phyloP scores from a whole-genome alignment of 305 asterid genomes.

The Withania somnifera region DNA sequence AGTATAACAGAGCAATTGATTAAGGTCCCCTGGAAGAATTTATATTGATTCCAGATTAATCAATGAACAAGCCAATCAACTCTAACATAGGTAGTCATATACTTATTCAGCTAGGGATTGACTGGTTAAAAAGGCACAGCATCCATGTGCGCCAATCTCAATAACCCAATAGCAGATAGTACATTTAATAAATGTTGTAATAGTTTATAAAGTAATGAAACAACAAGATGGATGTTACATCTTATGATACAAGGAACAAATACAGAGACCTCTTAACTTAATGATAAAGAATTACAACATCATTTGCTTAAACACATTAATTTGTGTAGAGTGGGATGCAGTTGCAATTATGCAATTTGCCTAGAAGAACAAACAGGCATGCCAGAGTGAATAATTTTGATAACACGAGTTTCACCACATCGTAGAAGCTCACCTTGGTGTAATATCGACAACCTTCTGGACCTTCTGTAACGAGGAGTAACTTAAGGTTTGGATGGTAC shows the following conservation, averaged over 20 bases:
- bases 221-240: not conserved
- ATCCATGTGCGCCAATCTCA: not conserved
- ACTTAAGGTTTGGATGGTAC: constrained; percentile 69
- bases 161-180: not conserved
- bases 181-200: not conserved
- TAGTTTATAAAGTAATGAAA: not conserved
- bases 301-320: not conserved
- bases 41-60: not conserved
- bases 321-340: not conserved
- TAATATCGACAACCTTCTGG: constrained; percentile 92
- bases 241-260: not conserved
- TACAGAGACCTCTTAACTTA: not conserved
- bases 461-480: constrained; percentile 96
- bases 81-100: not conserved
- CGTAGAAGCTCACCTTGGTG: constrained; percentile 57
- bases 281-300: not conserved
- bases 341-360: not conserved
- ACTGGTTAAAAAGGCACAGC: not conserved
- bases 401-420: not conserved
- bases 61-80: not conserved
- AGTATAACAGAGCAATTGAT: not conserved
- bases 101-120: not conserved
- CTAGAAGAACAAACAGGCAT: not conserved
- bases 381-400: not conserved
- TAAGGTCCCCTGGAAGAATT: not conserved